Conservation (phyloP, 1,284 basidiomycete species). For the Pterula multifida region DNA sequence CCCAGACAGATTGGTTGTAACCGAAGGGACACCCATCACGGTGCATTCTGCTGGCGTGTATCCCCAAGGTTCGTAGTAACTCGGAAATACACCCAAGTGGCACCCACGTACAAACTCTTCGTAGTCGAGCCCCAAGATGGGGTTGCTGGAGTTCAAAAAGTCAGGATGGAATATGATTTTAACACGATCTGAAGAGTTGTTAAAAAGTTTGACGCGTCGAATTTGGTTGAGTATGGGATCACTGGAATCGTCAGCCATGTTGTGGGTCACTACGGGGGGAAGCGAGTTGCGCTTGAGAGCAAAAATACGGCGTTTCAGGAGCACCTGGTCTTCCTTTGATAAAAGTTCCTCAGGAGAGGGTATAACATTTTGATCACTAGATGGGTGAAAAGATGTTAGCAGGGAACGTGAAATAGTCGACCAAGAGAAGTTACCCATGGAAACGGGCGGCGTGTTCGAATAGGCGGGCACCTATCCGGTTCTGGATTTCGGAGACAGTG, state of each 20-base stretch:
- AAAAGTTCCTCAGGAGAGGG: conserved; percentile 70
- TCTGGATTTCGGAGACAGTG: conserved; percentile 90
- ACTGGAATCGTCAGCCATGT: conserved; percentile 88
- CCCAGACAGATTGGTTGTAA: conserved; percentile 95
- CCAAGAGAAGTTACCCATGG: conserved; percentile 49
- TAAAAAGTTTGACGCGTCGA: conserved; percentile 88
- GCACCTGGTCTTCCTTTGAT: conserved; percentile 88
- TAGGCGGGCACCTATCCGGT: conserved; percentile 80
- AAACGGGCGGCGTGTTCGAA: conserved; percentile 93
- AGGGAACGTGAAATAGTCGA: background rate
- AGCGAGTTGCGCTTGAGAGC: conserved; percentile 90
- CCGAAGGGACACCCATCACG: conserved; percentile 94
- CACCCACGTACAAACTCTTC: conserved; percentile 98
- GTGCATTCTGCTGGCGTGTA: conserved; percentile 82
- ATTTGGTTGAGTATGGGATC: conserved; percentile 96
- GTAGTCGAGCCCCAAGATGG: conserved; percentile 93
- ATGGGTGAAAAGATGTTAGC: conserved; percentile 6
- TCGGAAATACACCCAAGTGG: conserved; percentile 96
- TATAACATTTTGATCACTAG: conserved; percentile 64
- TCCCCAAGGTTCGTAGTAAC: conserved; percentile 92
- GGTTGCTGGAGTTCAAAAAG: conserved; percentile 96
- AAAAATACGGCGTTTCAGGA: conserved; percentile 92
- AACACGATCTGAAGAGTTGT: conserved; percentile 72
- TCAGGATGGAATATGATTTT: conserved; percentile 99
- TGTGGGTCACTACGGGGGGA: conserved; percentile 92